phyloP scores from a whole-genome alignment of 345 rosid species.

The Corchorus capsularis region DNA sequence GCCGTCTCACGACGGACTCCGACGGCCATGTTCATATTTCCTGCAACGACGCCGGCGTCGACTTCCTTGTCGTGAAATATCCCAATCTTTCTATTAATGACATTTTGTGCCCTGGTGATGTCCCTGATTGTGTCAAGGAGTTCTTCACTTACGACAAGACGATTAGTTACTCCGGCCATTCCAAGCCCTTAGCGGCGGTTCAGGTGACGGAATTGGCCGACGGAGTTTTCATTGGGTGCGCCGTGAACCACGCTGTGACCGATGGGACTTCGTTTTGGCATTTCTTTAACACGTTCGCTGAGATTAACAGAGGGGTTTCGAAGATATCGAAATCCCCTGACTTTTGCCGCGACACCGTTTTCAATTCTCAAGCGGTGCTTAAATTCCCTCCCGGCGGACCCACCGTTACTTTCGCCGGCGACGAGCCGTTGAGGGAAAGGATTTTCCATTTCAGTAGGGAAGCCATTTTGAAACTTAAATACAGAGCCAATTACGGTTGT shows the following conservation, averaged over 20 bases:
- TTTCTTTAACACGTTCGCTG: slow-evolving; percentile 86
- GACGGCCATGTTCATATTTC: slow-evolving; percentile 62
- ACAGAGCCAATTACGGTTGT: slow-evolving; percentile 45
- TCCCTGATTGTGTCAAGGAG: slow-evolving; percentile 59
- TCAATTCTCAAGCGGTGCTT: slow-evolving; percentile 64
- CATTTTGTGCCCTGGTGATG: slow-evolving; percentile 55
- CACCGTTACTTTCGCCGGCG: slow-evolving; percentile 60
- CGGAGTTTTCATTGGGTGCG: slow-evolving; percentile 75
- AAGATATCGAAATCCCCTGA: slow-evolving; percentile 68
- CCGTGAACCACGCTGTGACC: slow-evolving; percentile 82
- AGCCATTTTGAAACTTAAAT: slow-evolving; percentile 63
- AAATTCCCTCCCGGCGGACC: slow-evolving; percentile 82
- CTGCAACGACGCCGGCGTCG: slow-evolving; percentile 78
- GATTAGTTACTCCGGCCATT: slow-evolving; percentile 82
- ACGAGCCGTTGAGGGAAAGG: slow-evolving; percentile 78
- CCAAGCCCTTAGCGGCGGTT: slow-evolving; percentile 69
- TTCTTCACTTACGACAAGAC: slow-evolving; percentile 74
- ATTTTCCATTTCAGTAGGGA: slow-evolving; percentile 82
- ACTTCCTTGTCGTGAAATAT: slow-evolving; percentile 66
- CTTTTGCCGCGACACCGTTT: slow-evolving; percentile 61
- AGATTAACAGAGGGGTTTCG: slow-evolving; percentile 54
- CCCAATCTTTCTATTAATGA: slow-evolving; percentile 34
- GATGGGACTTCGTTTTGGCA: slow-evolving; percentile 99
- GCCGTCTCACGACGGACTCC: slow-evolving; percentile 65
- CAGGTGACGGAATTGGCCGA: slow-evolving; percentile 82